Evolutionary conservation across 345 rosid species (phyloP).

Genomic region (Camelina sativa): DNA sequence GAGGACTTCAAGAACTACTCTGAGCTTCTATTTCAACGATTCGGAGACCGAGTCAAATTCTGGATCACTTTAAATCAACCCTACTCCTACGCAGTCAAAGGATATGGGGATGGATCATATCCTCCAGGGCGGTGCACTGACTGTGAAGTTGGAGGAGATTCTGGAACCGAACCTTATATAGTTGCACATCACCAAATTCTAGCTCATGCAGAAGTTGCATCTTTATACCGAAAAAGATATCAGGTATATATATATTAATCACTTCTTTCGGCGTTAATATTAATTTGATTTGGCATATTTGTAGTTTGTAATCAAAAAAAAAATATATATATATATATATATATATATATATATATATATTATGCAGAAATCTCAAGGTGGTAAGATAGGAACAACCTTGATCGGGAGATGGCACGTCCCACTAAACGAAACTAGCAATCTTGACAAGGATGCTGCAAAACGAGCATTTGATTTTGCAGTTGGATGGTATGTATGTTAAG

Average conservation of each 20-base stretch:
- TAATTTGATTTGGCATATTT: no score
- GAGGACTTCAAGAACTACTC: constrained; percentile 50
- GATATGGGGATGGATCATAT: constrained; percentile 34
- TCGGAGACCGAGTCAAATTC: constrained; percentile 50
- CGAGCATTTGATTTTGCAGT: constrained; percentile 37
- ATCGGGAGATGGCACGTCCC: constrained; percentile 36
- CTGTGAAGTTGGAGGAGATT: constrained; percentile 41
- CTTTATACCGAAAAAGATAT: constrained; percentile 39
- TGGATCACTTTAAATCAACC: constrained; percentile 49
- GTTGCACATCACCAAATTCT: constrained; percentile 51
- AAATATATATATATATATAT: no score
- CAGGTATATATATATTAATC: constrained; percentile 6
- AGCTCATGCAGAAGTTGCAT: constrained; percentile 49
- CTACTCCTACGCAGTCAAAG: constrained; percentile 16
- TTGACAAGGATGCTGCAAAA: constrained; percentile 31
- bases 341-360: no score
- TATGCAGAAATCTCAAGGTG: constrained; percentile 29
- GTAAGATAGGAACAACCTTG: constrained; percentile 32
- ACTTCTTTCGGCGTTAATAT: no score
- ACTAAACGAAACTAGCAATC: constrained; percentile 7
- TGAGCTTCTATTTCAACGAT: constrained; percentile 53
- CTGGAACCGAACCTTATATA: constrained; percentile 53
- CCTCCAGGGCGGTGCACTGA: constrained; percentile 45
- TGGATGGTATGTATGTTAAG: constrained; percentile 35
- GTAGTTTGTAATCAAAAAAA: no score